Base-by-base conservation (phyloP, 805 yeast genomes). In the Candida easanensis region DNA sequence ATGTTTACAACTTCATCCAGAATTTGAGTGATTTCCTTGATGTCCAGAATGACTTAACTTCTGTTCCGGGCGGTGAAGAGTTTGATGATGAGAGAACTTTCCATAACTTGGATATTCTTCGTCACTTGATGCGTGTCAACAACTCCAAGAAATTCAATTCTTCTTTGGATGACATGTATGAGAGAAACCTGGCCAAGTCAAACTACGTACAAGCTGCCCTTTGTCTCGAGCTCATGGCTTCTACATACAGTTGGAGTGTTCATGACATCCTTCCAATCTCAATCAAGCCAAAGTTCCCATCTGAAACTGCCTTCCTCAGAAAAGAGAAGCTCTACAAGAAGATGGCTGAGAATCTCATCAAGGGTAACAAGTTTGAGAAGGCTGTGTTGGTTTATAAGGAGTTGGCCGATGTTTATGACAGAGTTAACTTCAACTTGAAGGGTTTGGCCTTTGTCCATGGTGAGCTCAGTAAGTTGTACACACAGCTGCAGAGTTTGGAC, bases 1-100 rank as follows among this genome's bases (percentile, higher is more conserved):
- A 76, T 21, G 67, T 81, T 31, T 64, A 72, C 46, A 66, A 66
- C 30, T 77, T 80, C 43, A 69, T 83, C 41, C 72, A 71, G 44
- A 77, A 75, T 33, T 53, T 86, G 30, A 63, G 78, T 20, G 82
- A 79, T 19, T 85, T 86, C 62, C 64, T 87, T 45, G 78, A 73
- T 41, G 77, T 80, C 14, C 71, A 85, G 56, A 73, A 78, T 48
- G 88, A 85, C 54, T 75, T 84, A 53, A 77, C 77, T 53, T 74
- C 77, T 45, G 88, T 88, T 44, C 96, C 96, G 13, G 74, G 73
- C 36, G 89, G 89, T 16, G 81, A 81, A 33, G 95, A 88, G 56
- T 89, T 84, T 62, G 91, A 85, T 54, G 91, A 86, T 60, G 96
- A 88, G 62, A 72, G 96, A 56, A 82, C 89, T 5, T 84, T 85